Evolutionary conservation across 176 grass and related monocot genomes (phyloP), one percentile per base, ranked within the genome.

Genomic region (Coix lacrymajobi): DNA sequence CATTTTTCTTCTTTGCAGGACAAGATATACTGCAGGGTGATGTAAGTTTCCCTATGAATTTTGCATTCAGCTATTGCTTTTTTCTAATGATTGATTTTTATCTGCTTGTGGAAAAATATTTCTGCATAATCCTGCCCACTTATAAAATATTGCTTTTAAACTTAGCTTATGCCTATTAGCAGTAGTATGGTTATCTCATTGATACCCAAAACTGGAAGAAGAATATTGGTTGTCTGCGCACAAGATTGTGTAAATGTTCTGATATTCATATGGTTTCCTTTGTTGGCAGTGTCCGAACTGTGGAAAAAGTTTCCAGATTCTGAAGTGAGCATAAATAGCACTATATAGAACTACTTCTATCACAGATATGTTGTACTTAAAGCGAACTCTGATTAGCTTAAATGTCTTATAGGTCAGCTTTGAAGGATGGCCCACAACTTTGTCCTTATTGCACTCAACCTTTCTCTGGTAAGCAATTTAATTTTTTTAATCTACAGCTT

Each of bases 381-480:
- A 6, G 19, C 41, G 13, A 49, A 81, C 8, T 71, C 37, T 90
- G 45, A 82, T 77, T 54, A 69, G 31, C 49, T 76, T 62, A 45
- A 40, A 32, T 85, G 29, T 83, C 41, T 91, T 81, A 34, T 88
- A 98, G 95, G 80, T 95, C 95, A 11, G 88, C 90, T 81, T 81
- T 94, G 52, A 98, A 87, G 49, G 92, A 95, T 84, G 92, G 92
- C 29, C 88, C 88, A 57, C 95, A 98, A 60, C 83, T 98, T 1
- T 95, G 90, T 81, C 95, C 92, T 64, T 95, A 91, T 87, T 95
- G 92, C 79, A 98, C 81, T 70, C 92, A 98, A 66, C 95, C 92
- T 89, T 94, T 95, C 88, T 98, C 92, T 84, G 95, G 92, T 95
- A 91, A 78, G 66, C 54, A 62, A 6, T 19, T 39, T 20, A 43